Base-by-base conservation (phyloP, 306 rosid genomes). In the Cicer chorassanicum region DNA sequence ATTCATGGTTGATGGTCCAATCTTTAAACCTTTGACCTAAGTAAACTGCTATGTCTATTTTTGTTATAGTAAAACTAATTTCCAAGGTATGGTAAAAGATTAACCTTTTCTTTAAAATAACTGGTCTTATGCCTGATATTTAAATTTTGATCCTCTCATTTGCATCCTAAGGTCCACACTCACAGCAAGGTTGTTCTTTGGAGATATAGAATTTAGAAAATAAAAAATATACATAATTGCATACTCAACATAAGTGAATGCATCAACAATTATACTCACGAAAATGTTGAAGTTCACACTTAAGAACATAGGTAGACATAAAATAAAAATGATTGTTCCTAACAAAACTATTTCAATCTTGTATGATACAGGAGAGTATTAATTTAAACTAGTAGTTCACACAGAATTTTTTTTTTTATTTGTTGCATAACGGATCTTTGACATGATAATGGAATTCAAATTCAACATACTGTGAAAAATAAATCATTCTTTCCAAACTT, bases 221-320 rank as follows among this genome's bases (percentile, higher is more conserved):
- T 40, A 12, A 13, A 12, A 67, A 14, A 45, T 57, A 34, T 29
- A 29, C 36, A 29, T 24, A 72, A 49, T 18, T 53, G 29, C 49
- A 67, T 78, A 76, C 76, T 79, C 81, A 73, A 55, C 48, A 48
- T 56, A 70, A 83, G 55, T 51, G 29, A 68, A 29, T 29, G 36
- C 36, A 29, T 29, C 36, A 29, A n/a, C n/a, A n/a, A n/a, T n/a
- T 29, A 29, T 29, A 4, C 36, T 29, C 36, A 29, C 8, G 12
- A 46, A 46, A 44, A 8, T 8, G 34, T 9, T 44, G 4, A 44
- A 1, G 49, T 44, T 44, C 49, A 44, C 49, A 44, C 3, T 9
- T 10, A 44, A 44, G 12, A 8, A 1, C 49, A 44, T 44, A 44
- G 49, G 4, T 10, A 8, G 49, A 44, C 4, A 44, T 44, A 8